phyloP scores from a whole-genome alignment of 2,329 filamentous ascomycete genomes.

The Pseudogymnoascus sp. region DNA sequence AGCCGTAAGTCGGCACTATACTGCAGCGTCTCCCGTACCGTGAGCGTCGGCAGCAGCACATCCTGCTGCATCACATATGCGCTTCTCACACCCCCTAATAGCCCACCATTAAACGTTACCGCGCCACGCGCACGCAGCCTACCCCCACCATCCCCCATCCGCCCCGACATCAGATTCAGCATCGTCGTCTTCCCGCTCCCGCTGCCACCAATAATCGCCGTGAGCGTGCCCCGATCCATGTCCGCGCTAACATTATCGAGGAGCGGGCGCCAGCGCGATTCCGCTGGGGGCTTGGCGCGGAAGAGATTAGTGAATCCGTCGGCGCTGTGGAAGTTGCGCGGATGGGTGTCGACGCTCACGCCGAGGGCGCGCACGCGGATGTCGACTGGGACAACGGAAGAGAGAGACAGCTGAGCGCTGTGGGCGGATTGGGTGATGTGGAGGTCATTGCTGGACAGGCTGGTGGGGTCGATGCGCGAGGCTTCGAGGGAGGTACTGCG shows the following conservation, averaged over 20 bases:
- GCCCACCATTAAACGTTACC: conserved; percentile 52
- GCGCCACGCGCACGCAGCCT: conserved; percentile 44
- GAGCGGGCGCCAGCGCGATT: conserved; percentile 36
- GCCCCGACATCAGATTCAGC: conserved; percentile 62
- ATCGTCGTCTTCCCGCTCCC: conserved; percentile 67
- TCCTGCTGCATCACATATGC: conserved; percentile 74
- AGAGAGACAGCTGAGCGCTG: conserved; percentile 26
- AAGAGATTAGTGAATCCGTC: conserved; percentile 34
- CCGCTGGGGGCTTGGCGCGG: conserved; percentile 25
- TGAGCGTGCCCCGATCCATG: conserved; percentile 58
- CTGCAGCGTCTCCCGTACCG: conserved; percentile 64
- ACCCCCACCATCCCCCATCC: conserved; percentile 47
- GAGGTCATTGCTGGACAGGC: not conserved
- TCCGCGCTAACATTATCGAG: conserved; percentile 56
- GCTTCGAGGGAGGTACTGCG: not conserved
- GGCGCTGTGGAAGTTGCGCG: conserved; percentile 41
- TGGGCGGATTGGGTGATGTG: conserved; percentile 11
- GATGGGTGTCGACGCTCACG: conserved; percentile 51
- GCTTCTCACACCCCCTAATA: conserved; percentile 47
- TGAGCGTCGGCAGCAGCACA: conserved; percentile 62
- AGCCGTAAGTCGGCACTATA: conserved; percentile 67
- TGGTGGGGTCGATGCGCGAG: not conserved
- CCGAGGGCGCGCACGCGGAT: conserved; percentile 46
- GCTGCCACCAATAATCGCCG: conserved; percentile 67
- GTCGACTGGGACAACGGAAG: conserved; percentile 47